phyloP scores from a whole-genome alignment of 129 eudicot species.

The Helichrysum umbraculigerum region DNA sequence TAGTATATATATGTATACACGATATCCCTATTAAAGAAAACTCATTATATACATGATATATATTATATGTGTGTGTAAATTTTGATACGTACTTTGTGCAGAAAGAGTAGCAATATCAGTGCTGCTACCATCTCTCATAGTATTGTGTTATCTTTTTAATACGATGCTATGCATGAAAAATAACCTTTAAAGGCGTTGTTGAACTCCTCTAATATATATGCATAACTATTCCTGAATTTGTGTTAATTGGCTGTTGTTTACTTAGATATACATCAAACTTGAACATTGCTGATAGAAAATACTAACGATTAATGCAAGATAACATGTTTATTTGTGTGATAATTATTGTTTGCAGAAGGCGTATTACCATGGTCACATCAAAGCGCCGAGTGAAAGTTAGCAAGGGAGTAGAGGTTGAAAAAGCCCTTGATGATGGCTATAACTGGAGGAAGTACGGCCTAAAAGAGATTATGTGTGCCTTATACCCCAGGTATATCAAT shows the following conservation, averaged over 20 bases:
- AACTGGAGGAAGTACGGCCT: background rate
- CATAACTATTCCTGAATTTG: background rate
- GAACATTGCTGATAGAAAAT: background rate
- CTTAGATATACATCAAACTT: background rate
- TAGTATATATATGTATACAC: background rate
- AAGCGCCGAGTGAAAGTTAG: background rate
- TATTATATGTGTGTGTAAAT: too few species aligned
- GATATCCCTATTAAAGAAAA: too few species aligned
- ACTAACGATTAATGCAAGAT: background rate
- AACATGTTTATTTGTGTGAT: background rate
- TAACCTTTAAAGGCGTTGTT: background rate
- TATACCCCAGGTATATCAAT: background rate
- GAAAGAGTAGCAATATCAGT: too few species aligned
- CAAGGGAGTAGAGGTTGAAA: background rate
- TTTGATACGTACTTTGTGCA: too few species aligned
- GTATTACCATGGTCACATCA: background rate
- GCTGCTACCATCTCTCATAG: too few species aligned
- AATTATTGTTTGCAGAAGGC: slow-evolving; percentile 1
- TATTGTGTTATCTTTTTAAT: too few species aligned
- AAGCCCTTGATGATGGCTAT: slow-evolving; percentile 20
- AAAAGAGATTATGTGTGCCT: too few species aligned
- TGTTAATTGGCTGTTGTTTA: background rate
- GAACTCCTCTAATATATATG: background rate
- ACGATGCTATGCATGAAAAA: too few species aligned
- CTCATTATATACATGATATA: too few species aligned